phyloP scores from a whole-genome alignment of 75 land plant species.

The Cupressus sempervirens region DNA sequence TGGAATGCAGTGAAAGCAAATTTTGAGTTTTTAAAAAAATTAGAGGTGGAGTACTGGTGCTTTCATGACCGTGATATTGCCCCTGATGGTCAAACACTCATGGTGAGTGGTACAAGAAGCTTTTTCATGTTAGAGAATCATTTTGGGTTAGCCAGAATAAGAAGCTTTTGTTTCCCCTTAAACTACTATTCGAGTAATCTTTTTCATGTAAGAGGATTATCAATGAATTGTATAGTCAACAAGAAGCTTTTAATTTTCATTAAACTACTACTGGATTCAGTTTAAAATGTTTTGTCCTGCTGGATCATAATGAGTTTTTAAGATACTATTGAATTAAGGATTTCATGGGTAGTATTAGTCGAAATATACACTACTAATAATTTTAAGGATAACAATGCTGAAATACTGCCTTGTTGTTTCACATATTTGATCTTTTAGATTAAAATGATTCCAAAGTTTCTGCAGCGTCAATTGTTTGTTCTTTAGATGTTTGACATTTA shows the following conservation, averaged over 20 bases:
- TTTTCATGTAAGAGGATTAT: neutral
- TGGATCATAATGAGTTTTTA: neutral
- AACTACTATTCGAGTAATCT: neutral
- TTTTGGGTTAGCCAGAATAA: neutral
- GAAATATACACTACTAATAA: neutral
- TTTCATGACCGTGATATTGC: constrained; percentile 99
- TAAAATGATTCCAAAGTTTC: neutral
- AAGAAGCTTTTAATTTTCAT: neutral
- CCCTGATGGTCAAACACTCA: constrained; percentile 80
- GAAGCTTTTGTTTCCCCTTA: neutral
- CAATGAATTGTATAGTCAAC: neutral
- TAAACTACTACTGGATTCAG: neutral
- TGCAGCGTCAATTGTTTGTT: neutral
- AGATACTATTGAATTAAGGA: neutral
- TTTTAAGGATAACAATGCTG: neutral
- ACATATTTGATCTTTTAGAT: neutral
- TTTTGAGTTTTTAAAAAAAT: constrained; percentile 87
- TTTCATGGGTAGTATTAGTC: neutral
- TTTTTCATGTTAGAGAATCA: neutral
- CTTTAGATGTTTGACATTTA: neutral
- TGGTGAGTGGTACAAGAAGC: constrained; percentile 33
- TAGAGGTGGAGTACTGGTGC: constrained; percentile 91
- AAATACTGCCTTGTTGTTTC: neutral
- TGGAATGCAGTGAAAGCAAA: constrained; percentile 83
- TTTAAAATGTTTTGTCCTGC: neutral